These are phyloP conservation scores for Puccinia novopanici DNA, from an alignment of 1,284 basidiomycete genomes.

Conservation along the genomic window DNA sequence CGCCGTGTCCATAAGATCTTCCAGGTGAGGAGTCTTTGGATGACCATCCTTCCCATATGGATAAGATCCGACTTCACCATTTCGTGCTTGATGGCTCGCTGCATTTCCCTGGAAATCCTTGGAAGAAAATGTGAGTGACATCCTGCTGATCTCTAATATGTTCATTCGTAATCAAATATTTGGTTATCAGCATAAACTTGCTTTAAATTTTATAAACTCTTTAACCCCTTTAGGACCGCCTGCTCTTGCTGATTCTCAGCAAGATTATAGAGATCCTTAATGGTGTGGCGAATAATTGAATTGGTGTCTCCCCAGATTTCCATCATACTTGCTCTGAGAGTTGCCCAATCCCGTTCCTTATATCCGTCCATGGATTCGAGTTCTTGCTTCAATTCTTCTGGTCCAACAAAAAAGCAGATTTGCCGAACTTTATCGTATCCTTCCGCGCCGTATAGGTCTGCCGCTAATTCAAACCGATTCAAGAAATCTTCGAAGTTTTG, in stretches of 20 bases:
- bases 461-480: neutral
- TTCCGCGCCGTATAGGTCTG: neutral
- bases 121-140: neutral
- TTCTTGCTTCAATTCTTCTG: neutral
- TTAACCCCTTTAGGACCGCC: neutral
- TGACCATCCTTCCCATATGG: no score
- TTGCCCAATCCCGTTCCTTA: neutral
- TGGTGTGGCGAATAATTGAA: neutral
- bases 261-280: neutral
- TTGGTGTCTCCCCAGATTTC: neutral
- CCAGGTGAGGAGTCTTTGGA: no score
- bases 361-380: neutral
- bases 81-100: no score
- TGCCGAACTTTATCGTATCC: neutral
- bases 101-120: no score
- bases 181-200: neutral
- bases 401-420: neutral
- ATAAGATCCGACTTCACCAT: no score
- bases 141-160: neutral
- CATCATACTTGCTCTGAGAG: neutral
- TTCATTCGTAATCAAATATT: neutral
- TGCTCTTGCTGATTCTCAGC: neutral
- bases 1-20: no score
- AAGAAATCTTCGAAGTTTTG: neutral
- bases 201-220: neutral